These are phyloP conservation scores for Globisporangium middletonii DNA, from an alignment of 352 stramenopile species.

Conservation along the genomic window DNA sequence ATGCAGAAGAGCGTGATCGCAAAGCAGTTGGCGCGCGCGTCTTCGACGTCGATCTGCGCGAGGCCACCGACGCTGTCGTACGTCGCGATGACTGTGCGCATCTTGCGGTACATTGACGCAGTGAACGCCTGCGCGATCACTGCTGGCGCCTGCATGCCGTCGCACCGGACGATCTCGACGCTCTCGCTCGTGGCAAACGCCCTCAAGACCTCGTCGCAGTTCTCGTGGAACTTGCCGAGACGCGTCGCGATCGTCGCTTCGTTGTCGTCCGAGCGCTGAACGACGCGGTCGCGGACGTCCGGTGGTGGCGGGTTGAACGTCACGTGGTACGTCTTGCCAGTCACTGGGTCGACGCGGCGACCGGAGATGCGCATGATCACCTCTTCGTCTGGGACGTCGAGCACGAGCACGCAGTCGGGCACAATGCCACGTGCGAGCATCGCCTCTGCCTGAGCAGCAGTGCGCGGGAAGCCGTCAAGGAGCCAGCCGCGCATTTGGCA, in stretches of 20 bases:
- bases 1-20: slow-evolving; percentile 63
- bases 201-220: slow-evolving; percentile 41
- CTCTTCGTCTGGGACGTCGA: slow-evolving; percentile 93
- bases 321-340: slow-evolving; percentile 94
- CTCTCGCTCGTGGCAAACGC: slow-evolving; percentile 27
- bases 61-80: slow-evolving; percentile 22
- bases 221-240: slow-evolving; percentile 77
- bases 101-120: slow-evolving; percentile 37
- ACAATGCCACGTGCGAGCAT: slow-evolving; percentile 67
- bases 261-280: slow-evolving; percentile 90
- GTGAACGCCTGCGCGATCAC: slow-evolving; percentile 44
- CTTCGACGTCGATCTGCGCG: slow-evolving; percentile 22
- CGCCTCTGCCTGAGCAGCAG: slow-evolving; percentile 74
- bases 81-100: slow-evolving; percentile 29
- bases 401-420: slow-evolving; percentile 87
- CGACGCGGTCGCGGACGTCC: slow-evolving; percentile 53
- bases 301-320: slow-evolving; percentile 90
- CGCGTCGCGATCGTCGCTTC: slow-evolving; percentile 89
- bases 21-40: slow-evolving; percentile 52
- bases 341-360: slow-evolving; percentile 91
- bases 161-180: slow-evolving; percentile 49
- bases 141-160: slow-evolving; percentile 40
- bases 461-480: slow-evolving; percentile 93
- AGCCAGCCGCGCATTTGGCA: slow-evolving; percentile 87
- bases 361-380: slow-evolving; percentile 95